Base-by-base conservation (phyloP, 805 yeast genomes). In the Kodamaea sagamina region DNA sequence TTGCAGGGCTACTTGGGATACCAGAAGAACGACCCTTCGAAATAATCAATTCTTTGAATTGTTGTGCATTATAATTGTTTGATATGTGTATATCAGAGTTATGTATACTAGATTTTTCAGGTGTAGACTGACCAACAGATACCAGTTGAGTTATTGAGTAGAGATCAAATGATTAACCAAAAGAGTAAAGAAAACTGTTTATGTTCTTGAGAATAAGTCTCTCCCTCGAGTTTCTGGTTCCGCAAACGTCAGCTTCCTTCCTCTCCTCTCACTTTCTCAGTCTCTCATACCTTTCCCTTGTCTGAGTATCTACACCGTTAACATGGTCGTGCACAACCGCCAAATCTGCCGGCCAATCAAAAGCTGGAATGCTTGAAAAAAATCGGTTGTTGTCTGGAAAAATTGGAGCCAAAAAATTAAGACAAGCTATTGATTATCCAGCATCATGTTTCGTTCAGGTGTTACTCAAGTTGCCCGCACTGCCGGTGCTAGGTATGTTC, bases 21-120 rank as follows among this genome's bases (percentile, higher is more conserved):
- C 70, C 95, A 87, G 71, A 84, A 87, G 77, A 86, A 86, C 67
- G 95, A 86, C 60, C 93, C 92, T 35, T 72, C 86, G 27, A 84
- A 86, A 69, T 84, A 69, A 26, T 28, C 34, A 27, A 37, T 27
- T 12, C 32, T 17, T 28, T 9, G 41, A 31, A 36, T 25, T 25
- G 19, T 24, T 26, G 18, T 40, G 43, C 43, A 40, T 40, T 40
- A 32, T 24, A 17, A 18, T 17, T 27, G 13, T 38, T 21, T 21
- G 24, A 21, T 21, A 21, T 21, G 24, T 21, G 24, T 21, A 21
- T 21, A 21, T 21, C 24, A 21, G 24, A 21, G 24, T 21, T 21
- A 34, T 40, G 37, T 40, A 40, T 40, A 40, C 43, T 40, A 40
- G 43, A 40, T 24, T 15, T 28, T 29, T 28, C 7, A 19, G 18